These are phyloP conservation scores for Ogataea angusta DNA, from an alignment of 805 yeast genomes.

Conservation along the genomic window DNA sequence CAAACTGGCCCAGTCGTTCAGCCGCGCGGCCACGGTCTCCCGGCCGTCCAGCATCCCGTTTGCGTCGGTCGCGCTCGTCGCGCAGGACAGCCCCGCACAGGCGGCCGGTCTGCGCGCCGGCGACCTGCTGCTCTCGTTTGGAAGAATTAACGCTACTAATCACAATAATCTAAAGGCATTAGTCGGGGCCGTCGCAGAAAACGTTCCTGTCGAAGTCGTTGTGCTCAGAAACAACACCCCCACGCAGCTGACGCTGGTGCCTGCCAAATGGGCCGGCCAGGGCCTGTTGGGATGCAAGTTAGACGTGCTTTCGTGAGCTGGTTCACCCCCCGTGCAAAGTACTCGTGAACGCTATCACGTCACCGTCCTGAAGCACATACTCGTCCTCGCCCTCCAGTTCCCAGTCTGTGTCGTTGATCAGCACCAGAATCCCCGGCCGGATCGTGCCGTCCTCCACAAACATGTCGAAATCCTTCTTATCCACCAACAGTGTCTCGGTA, in stretches of 20 bases:
- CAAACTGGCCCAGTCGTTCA: conserved; percentile 41
- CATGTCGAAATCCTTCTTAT: conserved; percentile 63
- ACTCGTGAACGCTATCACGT: conserved; percentile 80
- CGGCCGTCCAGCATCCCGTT: conserved; percentile 41
- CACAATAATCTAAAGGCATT: conserved; percentile 47
- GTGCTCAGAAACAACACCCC: conserved; percentile 22
- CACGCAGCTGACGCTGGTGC: conserved; percentile 36
- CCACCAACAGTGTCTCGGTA: conserved; percentile 50
- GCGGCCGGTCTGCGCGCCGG: conserved; percentile 46
- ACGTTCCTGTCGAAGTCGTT: conserved; percentile 13
- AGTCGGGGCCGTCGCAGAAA: conserved; percentile 29
- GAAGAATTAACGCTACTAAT: conserved; percentile 46
- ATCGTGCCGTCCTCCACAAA: conserved; percentile 79
- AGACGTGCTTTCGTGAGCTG: conserved; percentile 22
- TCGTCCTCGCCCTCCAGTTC: conserved; percentile 88
- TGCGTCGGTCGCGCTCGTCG: conserved; percentile 52
- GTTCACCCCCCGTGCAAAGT: conserved; percentile 84
- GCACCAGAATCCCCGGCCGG: conserved; percentile 88
- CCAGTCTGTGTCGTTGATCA: conserved; percentile 96
- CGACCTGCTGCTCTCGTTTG: conserved; percentile 57
- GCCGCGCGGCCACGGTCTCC: conserved; percentile 1
- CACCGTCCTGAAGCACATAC: conserved; percentile 72
- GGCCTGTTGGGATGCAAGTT: conserved; percentile 71
- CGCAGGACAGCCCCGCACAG: conserved; percentile 53
- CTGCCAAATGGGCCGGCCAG: conserved; percentile 61